Evolutionary conservation across 2,329 filamentous ascomycete species (phyloP), one percentile per base, ranked within the genome.

Genomic region (Davidsoniella virescens): DNA sequence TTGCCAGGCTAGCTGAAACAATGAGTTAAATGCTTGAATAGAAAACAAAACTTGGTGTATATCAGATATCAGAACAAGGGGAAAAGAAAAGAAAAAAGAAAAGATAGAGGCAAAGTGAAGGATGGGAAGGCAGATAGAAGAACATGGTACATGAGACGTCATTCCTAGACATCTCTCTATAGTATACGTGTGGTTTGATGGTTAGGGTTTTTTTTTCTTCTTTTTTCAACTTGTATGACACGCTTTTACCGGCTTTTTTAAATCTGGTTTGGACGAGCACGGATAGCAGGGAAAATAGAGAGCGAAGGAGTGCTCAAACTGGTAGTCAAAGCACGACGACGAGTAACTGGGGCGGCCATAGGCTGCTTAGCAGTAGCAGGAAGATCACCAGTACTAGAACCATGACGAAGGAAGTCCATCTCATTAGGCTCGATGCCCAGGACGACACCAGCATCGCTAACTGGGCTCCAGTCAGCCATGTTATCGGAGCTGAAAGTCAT

Each of bases 401-500:
- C 51, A 2, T 50, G 48, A 12, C 48, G 51, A 10, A 50, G 47
- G 44, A 49, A 52, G 49, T 48, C 44, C 12, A 54, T 25, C 18
- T 51, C 49, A 40, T 39, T 52, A 10, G 48, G 47, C 33, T 52
- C 52, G 9, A 49, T 45, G 4, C 48, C 54, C 18, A 54, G 33
- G 8, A 54, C 49, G 10, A 53, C 47, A 10, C 45, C 57, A 47
- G 65, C 62, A 37, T 58, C 57, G 5, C 59, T 54, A 38, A 26
- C 55, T 44, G 29, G 23, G 40, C 33, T 56, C 57, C 45, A 52
- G 36, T 23, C 44, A 38, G 14, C 59, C 37, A 62, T 52, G 25
- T 58, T 58, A 33, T 66, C 65, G 6, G 58, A 55, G 3, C 73
- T 78, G 58, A 73, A 65, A 4, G 71, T 69, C 4, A 73, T 76